Percentiles rank a stretch among this genome's conserved stretches.
These are phyloP conservation scores for Penicillium nucicola DNA, from an alignment of 495 filamentous ascomycete species.

Conservation along the genomic window DNA sequence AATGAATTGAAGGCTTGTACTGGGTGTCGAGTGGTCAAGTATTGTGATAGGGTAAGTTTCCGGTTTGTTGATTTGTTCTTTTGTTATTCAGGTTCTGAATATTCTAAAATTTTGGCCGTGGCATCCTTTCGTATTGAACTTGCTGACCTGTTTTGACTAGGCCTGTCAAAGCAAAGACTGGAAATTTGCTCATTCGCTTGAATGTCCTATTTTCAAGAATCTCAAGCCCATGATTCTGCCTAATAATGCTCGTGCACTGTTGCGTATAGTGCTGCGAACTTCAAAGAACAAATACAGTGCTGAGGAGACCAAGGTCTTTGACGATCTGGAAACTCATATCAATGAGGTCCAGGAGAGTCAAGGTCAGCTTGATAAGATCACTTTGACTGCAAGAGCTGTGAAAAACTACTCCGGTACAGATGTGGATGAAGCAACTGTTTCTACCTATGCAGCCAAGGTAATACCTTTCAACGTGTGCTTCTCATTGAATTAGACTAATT, in stretches of 20 bases:
- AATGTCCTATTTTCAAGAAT: slow-evolving; percentile 53
- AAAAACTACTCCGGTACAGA: slow-evolving; percentile 47
- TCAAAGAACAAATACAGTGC: slow-evolving; percentile 28
- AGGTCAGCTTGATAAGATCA: slow-evolving; percentile 45
- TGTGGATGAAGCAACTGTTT: slow-evolving; percentile 36
- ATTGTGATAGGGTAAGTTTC: slow-evolving; percentile 60
- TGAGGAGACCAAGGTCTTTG: slow-evolving; percentile 39
- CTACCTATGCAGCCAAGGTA: slow-evolving; percentile 44
- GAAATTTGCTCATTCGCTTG: slow-evolving; percentile 56
- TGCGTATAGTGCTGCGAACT: slow-evolving; percentile 49
- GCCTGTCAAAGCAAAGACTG: slow-evolving; percentile 60
- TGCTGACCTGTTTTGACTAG: slow-evolving; percentile 32
- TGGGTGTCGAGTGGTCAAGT: slow-evolving; percentile 59
- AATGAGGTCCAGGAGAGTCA: slow-evolving; percentile 36
- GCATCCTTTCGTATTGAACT: background rate
- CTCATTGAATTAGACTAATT: background rate
- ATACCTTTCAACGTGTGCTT: slow-evolving; percentile 1
- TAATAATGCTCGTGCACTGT: slow-evolving; percentile 52
- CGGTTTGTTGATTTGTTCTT: background rate
- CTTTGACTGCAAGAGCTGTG: slow-evolving; percentile 52
- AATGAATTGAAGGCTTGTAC: slow-evolving; percentile 53
- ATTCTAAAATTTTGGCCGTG: background rate
- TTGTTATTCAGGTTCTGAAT: slow-evolving; percentile 8
- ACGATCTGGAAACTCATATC: slow-evolving; percentile 47
- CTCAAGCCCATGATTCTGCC: slow-evolving; percentile 51